Base-by-base conservation (phyloP, 2,329 filamentous ascomycete genomes). In the Aspergillus costaricaensis region DNA sequence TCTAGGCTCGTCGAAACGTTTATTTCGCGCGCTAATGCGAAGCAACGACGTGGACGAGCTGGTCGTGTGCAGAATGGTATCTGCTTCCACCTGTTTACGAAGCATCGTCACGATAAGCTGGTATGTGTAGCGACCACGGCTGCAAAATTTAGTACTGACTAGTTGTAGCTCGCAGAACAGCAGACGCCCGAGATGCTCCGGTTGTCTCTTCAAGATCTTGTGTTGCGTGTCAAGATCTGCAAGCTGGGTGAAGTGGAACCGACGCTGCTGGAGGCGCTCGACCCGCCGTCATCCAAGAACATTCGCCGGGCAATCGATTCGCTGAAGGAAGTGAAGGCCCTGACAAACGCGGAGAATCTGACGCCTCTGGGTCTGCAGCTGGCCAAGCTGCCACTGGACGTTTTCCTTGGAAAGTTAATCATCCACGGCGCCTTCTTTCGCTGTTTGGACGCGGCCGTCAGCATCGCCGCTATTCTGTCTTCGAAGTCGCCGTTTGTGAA, bases 151-250 rank as follows among this genome's bases (percentile, higher is more conserved):
- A 12, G 36, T 55, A 36, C 74, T 65, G 56, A 70, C 50, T 12
- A 30, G 12, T 25, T 25, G 27, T 59, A 90, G 68, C 92, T 98
- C 85, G 88, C 88, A 54, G 92, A 96, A 63, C 92, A 97, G 72
- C 95, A 98, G 78, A 96, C 92, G 0, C 96, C 95, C 0, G 95
- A 99, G 75, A 96, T 99, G 87, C 86, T 99, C 43, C 89, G 95
- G 0, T 81, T 99, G 4, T 97, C 95, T 0, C 81, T 99, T 10
- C 95, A 99, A 75, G 95, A 99, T 71, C 82, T 99, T 10, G 92
- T 96, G 5, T 93, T 99, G 73, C 88, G 95, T 8, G 93, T 98
- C 66, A 99, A 99, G 78, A 96, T 97, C 49, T 99, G 94, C 81
- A 96, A 96, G 71, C 85, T 99, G 47, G 95, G 95, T 10, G 89